Conservation (phyloP, 2,329 filamentous ascomycete genomes). For the Chaetomium sp. region DNA sequence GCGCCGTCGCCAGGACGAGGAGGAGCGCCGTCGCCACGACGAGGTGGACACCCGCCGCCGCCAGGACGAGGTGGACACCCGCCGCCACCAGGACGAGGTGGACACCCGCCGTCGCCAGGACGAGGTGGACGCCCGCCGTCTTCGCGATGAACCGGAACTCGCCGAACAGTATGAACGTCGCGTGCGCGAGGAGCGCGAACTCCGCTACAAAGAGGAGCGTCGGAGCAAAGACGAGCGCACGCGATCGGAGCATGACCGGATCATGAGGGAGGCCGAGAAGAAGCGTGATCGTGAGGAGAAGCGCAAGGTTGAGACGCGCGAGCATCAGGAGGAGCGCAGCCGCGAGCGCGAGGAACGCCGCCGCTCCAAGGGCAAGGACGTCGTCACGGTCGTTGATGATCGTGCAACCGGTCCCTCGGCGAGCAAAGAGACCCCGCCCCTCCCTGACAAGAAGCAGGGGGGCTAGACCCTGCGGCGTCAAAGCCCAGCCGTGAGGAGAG, state of each 20-base stretch:
- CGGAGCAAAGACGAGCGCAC: slow-evolving; percentile 29
- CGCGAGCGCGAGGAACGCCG: slow-evolving; percentile 32
- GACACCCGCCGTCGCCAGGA: slow-evolving; percentile 32
- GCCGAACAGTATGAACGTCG: slow-evolving; percentile 36
- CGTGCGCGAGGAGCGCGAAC: slow-evolving; percentile 30
- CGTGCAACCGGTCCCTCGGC: slow-evolving; percentile 10
- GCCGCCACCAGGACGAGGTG: slow-evolving; percentile 31
- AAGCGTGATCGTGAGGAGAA: slow-evolving; percentile 39
- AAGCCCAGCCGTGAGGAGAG: slow-evolving; percentile 34
- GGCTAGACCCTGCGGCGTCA: slow-evolving; percentile 19
- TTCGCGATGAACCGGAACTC: slow-evolving; percentile 36
- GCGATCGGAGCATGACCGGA: slow-evolving; percentile 23
- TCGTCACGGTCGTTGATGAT: slow-evolving; percentile 31
- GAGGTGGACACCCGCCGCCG: slow-evolving; percentile 34
- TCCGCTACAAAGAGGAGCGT: slow-evolving; percentile 34
- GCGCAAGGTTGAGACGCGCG: slow-evolving; percentile 29
- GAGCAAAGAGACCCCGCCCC: slow-evolving; percentile 20
- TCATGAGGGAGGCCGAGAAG: slow-evolving; percentile 31
- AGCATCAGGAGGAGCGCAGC: slow-evolving; percentile 34
- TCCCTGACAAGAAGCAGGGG: slow-evolving; percentile 21
- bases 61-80: slow-evolving; percentile 33
- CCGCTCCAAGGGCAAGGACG: slow-evolving; percentile 30
- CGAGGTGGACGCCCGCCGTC: slow-evolving; percentile 33
- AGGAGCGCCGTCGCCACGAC: too few relatives aligned
- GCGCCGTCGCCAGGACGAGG: slow-evolving; percentile 27